Evolutionary conservation across 768 basidiomycete genomes (phyloP).

Genomic region (Suillus luteus): DNA sequence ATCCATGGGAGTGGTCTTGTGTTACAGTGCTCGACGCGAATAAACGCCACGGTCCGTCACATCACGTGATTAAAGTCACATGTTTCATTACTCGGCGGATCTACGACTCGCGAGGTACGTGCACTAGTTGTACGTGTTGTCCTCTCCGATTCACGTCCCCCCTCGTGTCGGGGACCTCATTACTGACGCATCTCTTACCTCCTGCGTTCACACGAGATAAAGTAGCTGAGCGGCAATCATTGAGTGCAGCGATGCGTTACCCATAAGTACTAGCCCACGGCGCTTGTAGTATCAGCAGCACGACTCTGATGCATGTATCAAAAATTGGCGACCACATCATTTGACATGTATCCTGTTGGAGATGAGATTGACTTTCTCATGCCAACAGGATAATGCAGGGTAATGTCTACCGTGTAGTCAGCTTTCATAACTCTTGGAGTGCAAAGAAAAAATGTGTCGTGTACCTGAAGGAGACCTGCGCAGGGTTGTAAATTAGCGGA

Average conservation of each 20-base stretch:
- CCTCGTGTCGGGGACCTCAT: neutral
- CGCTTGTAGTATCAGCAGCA: neutral
- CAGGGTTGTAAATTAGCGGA: too few species aligned
- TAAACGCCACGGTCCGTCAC: conserved; percentile 28
- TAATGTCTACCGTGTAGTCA: neutral
- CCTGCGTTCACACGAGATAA: neutral
- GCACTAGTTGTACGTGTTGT: neutral
- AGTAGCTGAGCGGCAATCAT: neutral
- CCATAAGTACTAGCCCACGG: neutral
- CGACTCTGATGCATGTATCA: neutral
- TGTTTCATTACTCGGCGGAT: too few species aligned
- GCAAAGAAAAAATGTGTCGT: neutral
- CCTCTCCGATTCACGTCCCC: neutral
- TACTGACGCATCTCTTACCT: neutral
- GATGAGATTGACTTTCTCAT: neutral
- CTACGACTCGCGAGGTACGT: too few species aligned
- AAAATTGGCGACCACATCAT: neutral
- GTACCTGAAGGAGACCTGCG: too few species aligned
- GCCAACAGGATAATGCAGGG: neutral
- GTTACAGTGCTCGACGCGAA: neutral
- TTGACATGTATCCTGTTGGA: neutral
- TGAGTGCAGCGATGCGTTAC: neutral
- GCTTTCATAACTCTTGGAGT: neutral
- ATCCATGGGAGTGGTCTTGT: conserved; percentile 22
- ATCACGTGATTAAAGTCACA: conserved; percentile 25